Evolutionary conservation across 257 asterid species (phyloP).

Genomic region (Apocynum venetum): DNA sequence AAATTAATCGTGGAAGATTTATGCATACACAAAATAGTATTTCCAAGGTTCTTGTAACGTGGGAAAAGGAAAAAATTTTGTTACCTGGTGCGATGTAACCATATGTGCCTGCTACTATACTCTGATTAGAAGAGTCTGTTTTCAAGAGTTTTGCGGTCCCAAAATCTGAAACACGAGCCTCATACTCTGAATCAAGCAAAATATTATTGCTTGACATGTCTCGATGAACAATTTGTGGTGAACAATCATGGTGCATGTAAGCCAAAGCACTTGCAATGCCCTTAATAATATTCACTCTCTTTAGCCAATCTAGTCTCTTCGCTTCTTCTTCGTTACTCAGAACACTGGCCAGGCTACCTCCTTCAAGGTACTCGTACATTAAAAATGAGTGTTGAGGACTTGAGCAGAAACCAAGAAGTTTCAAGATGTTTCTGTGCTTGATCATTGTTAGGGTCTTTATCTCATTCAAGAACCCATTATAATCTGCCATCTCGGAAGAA

Average conservation of each 20-base stretch:
- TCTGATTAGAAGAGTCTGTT: conserved; percentile 25
- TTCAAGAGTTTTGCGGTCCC: conserved; percentile 34
- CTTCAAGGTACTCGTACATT: conserved; percentile 32
- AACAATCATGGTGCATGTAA: conserved; percentile 36
- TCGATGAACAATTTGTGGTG: conserved; percentile 37
- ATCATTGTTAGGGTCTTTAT: conserved; percentile 16
- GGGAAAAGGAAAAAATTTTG: not conserved
- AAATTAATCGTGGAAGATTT: not conserved
- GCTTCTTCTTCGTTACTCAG: conserved; percentile 21
- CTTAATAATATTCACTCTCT: conserved; percentile 22
- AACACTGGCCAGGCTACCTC: conserved; percentile 22
- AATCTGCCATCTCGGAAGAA: not conserved
- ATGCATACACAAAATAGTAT: not conserved
- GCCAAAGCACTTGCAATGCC: conserved; percentile 28
- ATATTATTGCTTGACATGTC: conserved; percentile 35
- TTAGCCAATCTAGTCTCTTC: conserved; percentile 20
- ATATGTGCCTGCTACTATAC: conserved; percentile 32
- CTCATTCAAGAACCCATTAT: conserved; percentile 25
- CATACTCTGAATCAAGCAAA: conserved; percentile 21
- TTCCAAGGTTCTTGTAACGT: not conserved
- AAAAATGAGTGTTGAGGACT: conserved; percentile 21
- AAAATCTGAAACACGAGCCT: conserved; percentile 34
- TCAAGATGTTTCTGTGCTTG: conserved; percentile 16
- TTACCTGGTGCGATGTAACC: conserved; percentile 43
- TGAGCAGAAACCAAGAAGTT: conserved; percentile 32